Percentiles rank a stretch among this genome's conserved stretches.
phyloP scores from a whole-genome alignment of 148 eudicot genomes.

The Rhododendron henanense region DNA sequence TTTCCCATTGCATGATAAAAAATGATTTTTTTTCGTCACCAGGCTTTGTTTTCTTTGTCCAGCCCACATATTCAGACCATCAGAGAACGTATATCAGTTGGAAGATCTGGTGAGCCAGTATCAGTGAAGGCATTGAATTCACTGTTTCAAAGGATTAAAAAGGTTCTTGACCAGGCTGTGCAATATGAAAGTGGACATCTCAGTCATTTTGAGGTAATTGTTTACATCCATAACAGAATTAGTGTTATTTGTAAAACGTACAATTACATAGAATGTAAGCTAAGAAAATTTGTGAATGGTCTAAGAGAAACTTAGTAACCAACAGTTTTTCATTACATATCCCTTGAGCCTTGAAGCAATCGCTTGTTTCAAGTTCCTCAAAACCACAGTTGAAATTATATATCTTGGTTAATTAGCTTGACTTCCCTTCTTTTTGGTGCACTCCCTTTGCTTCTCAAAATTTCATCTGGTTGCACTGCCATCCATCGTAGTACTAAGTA shows the following conservation, averaged over 20 bases:
- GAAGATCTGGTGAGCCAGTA: slow-evolving; percentile 61
- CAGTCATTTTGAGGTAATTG: slow-evolving; percentile 90
- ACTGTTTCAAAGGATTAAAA: slow-evolving; percentile 50
- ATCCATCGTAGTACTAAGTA: not conserved
- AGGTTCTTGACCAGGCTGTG: slow-evolving; percentile 61
- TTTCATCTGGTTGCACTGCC: not conserved
- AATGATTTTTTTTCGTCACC: not conserved
- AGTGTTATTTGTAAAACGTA: not conserved
- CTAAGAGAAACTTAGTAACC: not conserved
- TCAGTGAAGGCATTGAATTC: slow-evolving; percentile 42
- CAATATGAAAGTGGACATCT: slow-evolving; percentile 54
- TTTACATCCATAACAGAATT: not conserved
- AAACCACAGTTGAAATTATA: not conserved
- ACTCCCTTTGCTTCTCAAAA: not conserved
- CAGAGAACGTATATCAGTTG: slow-evolving; percentile 81
- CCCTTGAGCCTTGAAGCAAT: not conserved
- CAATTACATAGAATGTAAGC: not conserved
- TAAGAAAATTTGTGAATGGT: not conserved
- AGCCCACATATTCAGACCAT: slow-evolving; percentile 89
- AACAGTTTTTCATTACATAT: not conserved
- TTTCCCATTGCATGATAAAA: not conserved
- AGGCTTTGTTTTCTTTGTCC: slow-evolving; percentile 35
- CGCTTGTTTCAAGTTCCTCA: not conserved
- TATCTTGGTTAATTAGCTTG: not conserved
- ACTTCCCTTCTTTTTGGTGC: not conserved